Conservation (phyloP, 2,329 filamentous ascomycete genomes). For the Paraphaeosphaeria sporulosa region DNA sequence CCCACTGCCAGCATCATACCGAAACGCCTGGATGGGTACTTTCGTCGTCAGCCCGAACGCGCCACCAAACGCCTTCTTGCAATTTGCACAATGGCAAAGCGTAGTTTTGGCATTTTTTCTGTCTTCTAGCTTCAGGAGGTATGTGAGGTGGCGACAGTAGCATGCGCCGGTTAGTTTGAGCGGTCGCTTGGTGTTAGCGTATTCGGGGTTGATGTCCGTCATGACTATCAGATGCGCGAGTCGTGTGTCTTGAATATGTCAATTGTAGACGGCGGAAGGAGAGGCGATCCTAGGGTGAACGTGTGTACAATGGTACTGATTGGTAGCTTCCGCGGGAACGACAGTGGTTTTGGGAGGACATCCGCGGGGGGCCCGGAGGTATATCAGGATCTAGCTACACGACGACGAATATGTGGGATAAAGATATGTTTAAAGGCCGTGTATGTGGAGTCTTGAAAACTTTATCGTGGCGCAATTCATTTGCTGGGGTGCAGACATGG, state of each 20-base stretch:
- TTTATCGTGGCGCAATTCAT: neutral
- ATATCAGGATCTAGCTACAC: too few relatives aligned
- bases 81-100: conserved; percentile 62
- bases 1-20: conserved; percentile 39
- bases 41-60: conserved; percentile 63
- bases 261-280: neutral
- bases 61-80: conserved; percentile 62
- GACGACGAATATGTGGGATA: neutral
- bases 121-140: conserved; percentile 54
- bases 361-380: neutral
- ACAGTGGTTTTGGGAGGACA: neutral
- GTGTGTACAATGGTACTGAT: too few relatives aligned
- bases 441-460: neutral
- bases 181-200: neutral
- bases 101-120: conserved; percentile 59
- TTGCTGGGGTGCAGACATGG: neutral
- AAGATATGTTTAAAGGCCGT: neutral
- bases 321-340: too few relatives aligned
- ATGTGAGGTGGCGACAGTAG: conserved; percentile 58
- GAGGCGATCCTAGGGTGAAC: neutral
- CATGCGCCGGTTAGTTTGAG: conserved; percentile 52
- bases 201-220: neutral
- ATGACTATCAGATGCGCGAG: neutral
- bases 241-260: neutral
- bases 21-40: conserved; percentile 55